These are phyloP conservation scores for Aspergillus neoniger DNA, from an alignment of 2,329 filamentous ascomycete genomes.

Conservation along the genomic window DNA sequence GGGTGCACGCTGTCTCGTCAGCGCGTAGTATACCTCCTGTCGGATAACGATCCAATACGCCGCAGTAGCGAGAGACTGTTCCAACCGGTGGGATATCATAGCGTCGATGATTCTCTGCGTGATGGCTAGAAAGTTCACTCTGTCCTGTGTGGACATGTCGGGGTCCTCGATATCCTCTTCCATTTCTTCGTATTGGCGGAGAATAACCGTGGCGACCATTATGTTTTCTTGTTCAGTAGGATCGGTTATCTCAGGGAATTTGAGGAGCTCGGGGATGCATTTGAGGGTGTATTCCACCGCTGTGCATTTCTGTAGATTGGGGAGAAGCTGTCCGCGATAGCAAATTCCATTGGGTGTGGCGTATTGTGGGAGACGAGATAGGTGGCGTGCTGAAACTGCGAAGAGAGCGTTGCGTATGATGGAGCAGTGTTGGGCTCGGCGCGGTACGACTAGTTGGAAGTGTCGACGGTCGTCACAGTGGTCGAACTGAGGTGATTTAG, in stretches of 20 bases:
- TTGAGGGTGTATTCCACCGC: conserved; percentile 27
- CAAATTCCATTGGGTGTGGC: conserved; percentile 17
- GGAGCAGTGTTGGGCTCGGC: conserved; percentile 20
- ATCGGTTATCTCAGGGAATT: conserved; percentile 21
- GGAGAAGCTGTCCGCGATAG: conserved; percentile 20
- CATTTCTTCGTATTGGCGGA: conserved; percentile 30
- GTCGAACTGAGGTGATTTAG: conserved; percentile 20
- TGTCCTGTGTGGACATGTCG: conserved; percentile 11
- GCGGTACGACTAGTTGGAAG: conserved; percentile 24
- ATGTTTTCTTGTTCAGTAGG: conserved; percentile 25
- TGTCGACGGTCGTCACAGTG: conserved; percentile 25
- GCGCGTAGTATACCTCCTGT: conserved; percentile 29
- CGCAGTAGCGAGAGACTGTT: conserved; percentile 23
- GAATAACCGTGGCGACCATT: conserved; percentile 28
- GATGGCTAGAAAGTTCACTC: conserved; percentile 26
- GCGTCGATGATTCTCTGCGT: conserved; percentile 28
- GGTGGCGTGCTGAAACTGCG: conserved; percentile 26
- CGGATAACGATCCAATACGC: conserved; percentile 29
- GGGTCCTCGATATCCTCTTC: conserved; percentile 30
- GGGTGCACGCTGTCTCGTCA: conserved; percentile 21
- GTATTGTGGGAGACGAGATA: conserved; percentile 25
- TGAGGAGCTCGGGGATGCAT: conserved; percentile 25
- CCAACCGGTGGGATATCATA: conserved; percentile 20
- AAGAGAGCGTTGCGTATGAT: conserved; percentile 27
- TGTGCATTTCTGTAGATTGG: conserved; percentile 17